Evolutionary conservation across 345 rosid species (phyloP).

Genomic region (Eucalyptus erythrocorys): DNA sequence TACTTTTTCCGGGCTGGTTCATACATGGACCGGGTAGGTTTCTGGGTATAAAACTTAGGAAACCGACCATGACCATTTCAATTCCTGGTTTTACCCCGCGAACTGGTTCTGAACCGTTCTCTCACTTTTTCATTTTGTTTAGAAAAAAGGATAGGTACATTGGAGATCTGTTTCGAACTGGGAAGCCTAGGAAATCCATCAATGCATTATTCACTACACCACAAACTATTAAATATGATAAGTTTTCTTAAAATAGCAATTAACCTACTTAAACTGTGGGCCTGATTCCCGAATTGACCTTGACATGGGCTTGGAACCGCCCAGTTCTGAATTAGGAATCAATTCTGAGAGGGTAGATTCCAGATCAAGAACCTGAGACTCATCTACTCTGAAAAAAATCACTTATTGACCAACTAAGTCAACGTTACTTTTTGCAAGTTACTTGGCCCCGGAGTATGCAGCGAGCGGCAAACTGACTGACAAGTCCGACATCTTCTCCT

Average conservation of each 20-base stretch:
- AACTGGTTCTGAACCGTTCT: not conserved
- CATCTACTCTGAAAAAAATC: not conserved
- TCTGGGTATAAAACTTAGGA: not conserved
- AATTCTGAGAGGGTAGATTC: not conserved
- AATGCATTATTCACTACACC: not conserved
- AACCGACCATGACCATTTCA: not conserved
- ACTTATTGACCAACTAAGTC: not conserved
- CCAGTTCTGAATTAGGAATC: not conserved
- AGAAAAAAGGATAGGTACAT: not conserved
- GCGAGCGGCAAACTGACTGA: constrained; percentile 83
- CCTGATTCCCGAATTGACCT: not conserved
- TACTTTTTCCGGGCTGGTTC: not conserved
- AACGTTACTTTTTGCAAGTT: constrained; percentile 25
- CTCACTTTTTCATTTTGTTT: not conserved
- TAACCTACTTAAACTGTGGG: not conserved
- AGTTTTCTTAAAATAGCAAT: not conserved
- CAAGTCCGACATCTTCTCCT: constrained; percentile 87
- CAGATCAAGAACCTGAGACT: not conserved
- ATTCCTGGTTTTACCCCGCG: not conserved
- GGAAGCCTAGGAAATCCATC: not conserved
- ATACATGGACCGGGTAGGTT: not conserved
- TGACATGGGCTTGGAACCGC: not conserved
- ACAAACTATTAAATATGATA: not conserved
- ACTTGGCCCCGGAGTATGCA: constrained; percentile 95
- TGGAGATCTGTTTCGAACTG: not conserved